Conservation (phyloP, 177 flowering plant genomes). For the Vitis hybrid region DNA sequence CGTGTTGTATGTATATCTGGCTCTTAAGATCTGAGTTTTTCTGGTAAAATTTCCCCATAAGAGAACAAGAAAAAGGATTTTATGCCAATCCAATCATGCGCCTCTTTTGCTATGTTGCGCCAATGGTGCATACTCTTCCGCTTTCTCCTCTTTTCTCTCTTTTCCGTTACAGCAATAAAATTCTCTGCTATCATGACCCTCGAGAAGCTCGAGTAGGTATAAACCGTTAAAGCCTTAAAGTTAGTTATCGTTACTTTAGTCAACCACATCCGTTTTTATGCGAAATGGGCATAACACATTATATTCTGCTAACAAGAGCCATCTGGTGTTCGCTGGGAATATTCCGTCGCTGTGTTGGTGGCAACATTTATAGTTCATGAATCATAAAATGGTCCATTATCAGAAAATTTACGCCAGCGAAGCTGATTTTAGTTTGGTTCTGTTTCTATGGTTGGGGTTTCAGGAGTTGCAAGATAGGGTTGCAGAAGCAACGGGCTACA, state of each 20-base stretch:
- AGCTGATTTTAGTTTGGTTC: not conserved
- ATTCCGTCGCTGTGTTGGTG: not conserved
- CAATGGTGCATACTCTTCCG: too few species aligned
- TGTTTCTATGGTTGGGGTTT: not conserved
- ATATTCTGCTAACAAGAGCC: not conserved
- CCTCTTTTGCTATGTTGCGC: too few species aligned
- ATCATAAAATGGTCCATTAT: too few species aligned
- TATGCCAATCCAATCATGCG: too few species aligned
- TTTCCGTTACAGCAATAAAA: too few species aligned
- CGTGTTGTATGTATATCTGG: too few species aligned
- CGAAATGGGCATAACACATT: not conserved
- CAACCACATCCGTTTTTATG: not conserved
- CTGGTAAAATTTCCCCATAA: too few species aligned
- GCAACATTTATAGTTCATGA: not conserved
- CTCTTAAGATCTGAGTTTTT: too few species aligned
- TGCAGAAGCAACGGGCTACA: conserved; percentile 49
- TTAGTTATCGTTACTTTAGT: not conserved
- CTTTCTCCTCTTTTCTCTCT: too few species aligned
- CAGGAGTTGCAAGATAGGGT: conserved; percentile 78
- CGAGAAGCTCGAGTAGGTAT: too few species aligned
- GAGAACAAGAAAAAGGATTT: too few species aligned
- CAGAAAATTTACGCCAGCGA: not conserved
- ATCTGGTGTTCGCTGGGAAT: not conserved
- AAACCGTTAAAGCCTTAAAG: not conserved
- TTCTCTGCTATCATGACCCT: too few species aligned